A percentile compares a stretch with the other conserved stretches of the same genome.
Conservation (phyloP, 345 rosid species). For the Passiflora organensis region DNA sequence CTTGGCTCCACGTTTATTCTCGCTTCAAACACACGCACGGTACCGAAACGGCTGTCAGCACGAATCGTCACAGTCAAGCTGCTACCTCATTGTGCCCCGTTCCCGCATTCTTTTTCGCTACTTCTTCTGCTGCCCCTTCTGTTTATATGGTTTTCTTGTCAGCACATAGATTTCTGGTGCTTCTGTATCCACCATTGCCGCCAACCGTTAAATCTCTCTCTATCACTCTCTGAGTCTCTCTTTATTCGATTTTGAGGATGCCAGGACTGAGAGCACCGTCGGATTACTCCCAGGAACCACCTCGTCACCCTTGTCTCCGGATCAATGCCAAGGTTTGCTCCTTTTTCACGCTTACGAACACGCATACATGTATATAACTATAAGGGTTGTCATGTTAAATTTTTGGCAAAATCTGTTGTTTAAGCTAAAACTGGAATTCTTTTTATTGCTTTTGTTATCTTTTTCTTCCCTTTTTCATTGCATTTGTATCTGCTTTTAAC, state of each 20-base stretch:
- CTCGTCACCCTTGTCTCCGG: conserved; percentile 64
- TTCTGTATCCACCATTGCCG: too few species aligned
- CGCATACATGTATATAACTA: not conserved
- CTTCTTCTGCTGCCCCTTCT: too few species aligned
- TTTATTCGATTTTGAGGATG: conserved; percentile 28
- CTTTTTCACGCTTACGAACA: not conserved
- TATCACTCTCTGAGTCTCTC: not conserved
- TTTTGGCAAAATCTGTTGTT: not conserved
- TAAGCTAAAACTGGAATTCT: not conserved
- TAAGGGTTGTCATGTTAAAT: not conserved
- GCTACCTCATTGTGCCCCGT: too few species aligned
- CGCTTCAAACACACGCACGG: too few species aligned
- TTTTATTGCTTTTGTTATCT: not conserved
- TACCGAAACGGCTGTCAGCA: too few species aligned
- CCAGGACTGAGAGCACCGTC: conserved; percentile 76
- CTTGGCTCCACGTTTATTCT: too few species aligned
- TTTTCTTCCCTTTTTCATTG: not conserved
- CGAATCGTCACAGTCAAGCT: too few species aligned
- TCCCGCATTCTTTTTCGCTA: too few species aligned
- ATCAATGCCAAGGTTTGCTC: conserved; percentile 65
- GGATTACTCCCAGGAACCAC: conserved; percentile 69
- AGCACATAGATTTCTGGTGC: too few species aligned
- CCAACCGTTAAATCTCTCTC: too few species aligned
- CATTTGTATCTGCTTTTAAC: not conserved
- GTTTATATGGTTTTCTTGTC: too few species aligned